Base-by-base conservation (phyloP, 495 filamentous ascomycete species). In the Amniculicola lignicola region DNA sequence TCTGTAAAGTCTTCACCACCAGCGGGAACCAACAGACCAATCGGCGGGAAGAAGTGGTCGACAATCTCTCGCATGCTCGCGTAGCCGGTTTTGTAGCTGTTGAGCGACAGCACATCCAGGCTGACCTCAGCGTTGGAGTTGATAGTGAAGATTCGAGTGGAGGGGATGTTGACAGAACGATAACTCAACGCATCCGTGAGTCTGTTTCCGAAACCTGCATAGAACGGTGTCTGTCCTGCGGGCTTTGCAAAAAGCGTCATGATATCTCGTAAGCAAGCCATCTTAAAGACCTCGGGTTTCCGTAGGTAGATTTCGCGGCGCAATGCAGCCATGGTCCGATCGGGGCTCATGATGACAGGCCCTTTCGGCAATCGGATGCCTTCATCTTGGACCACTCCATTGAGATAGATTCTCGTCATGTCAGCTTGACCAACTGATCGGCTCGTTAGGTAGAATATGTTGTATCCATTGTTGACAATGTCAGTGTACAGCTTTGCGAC, bases 221-320 rank as follows among this genome's bases (percentile, higher is more conserved):
- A 97, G 69, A 99, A 99, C 0, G 93, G 93, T 19, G 68, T 67
- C 33, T 61, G 64, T 35, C 57, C 63, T 27, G 59, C 52, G 42
- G 41, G 52, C 57, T 57, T 62, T n/a, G 81, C 82, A 65, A 95
- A 99, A 1, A 99, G 81, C 41, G 82, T 86, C 54, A 88, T 78
- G 55, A 99, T 96, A 71, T 99, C 93, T 19, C 93, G 82, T 35
- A 99, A 73, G 57, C 94, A 97, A 4, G 92, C 86, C 93, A 99
- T 99, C 73, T 99, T 99, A 81, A 99, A 99, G 3, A 97, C 89
- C 66, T 99, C 91, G 0, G 93, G 93, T 70, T 97, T 96, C 37
- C 94, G 83, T 16, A 99, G 77, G 64, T 99, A 99, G 10, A 99
- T 84, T 68, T 99, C 93, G 33, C 93, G 82, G 61, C 92, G 78